Evolutionary conservation across 2,329 filamentous ascomycete genomes (phyloP).

Genomic region (Tricladium varicosporioides): DNA sequence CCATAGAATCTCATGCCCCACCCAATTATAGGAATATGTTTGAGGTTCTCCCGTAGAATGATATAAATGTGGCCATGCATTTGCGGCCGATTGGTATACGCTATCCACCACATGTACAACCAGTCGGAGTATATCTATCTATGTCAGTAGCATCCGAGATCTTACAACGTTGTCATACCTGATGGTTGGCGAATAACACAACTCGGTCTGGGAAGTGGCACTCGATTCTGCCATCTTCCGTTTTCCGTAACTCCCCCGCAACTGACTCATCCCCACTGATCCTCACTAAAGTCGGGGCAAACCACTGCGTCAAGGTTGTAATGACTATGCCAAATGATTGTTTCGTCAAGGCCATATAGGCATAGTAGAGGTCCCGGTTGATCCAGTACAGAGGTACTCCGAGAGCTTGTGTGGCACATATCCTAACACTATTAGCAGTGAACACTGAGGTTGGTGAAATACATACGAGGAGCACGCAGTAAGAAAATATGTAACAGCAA

Average conservation of each 20-base stretch:
- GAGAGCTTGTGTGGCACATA: conserved; percentile 70
- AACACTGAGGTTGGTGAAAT: background rate
- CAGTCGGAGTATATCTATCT: conserved; percentile 79
- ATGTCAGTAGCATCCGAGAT: conserved; percentile 20
- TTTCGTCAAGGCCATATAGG: conserved; percentile 86
- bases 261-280: conserved; percentile 84
- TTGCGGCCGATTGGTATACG: conserved; percentile 71
- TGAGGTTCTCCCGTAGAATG: conserved; percentile 84
- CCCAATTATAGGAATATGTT: conserved; percentile 76
- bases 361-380: conserved; percentile 75
- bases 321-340: conserved; percentile 76
- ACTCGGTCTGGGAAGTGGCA: conserved; percentile 80
- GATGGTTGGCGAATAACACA: conserved; percentile 84
- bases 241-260: conserved; percentile 68
- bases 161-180: conserved; percentile 43
- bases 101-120: conserved; percentile 92
- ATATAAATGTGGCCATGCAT: conserved; percentile 89
- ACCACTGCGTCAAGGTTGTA: conserved; percentile 80
- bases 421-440: conserved; percentile 42
- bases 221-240: conserved; percentile 69
- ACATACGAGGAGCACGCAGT: conserved; percentile 32
- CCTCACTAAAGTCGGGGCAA: conserved; percentile 78
- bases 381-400: conserved; percentile 74
- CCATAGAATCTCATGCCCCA: conserved; percentile 82
- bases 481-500: conserved; percentile 30